These are phyloP conservation scores for Nigrospora oryzae DNA, from an alignment of 2,329 filamentous ascomycete genomes.

Conservation along the genomic window DNA sequence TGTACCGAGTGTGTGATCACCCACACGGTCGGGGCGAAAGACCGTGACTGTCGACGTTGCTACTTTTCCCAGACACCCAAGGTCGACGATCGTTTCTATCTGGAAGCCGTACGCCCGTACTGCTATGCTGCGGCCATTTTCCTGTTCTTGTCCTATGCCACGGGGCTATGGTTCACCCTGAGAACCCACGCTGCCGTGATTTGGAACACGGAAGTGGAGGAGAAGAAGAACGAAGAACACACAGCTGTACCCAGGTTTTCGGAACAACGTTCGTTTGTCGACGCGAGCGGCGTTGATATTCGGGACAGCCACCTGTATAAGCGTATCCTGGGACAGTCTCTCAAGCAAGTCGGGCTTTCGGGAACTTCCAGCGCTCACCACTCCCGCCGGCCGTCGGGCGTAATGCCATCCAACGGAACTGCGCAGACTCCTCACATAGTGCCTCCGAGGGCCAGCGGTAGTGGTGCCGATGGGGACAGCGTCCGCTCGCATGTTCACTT, in stretches of 20 bases:
- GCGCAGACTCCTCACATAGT: slow-evolving; percentile 61
- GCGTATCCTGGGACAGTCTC: slow-evolving; percentile 81
- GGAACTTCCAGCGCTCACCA: slow-evolving; percentile 32
- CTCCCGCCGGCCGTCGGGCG: slow-evolving; percentile 15
- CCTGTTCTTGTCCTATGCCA: slow-evolving; percentile 86
- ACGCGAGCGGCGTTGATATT: slow-evolving; percentile 57
- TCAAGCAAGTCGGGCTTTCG: slow-evolving; percentile 71
- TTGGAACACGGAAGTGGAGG: slow-evolving; percentile 79
- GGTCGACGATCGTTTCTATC: slow-evolving; percentile 79
- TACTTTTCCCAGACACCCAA: slow-evolving; percentile 87
- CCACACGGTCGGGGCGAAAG: slow-evolving; percentile 27
- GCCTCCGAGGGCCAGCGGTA: slow-evolving; percentile 54
- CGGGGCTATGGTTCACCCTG: slow-evolving; percentile 91
- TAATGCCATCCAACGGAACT: slow-evolving; percentile 30
- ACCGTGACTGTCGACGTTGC: slow-evolving; percentile 79
- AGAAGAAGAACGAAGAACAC: slow-evolving; percentile 59
- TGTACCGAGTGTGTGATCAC: slow-evolving; percentile 57
- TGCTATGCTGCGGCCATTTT: slow-evolving; percentile 80
- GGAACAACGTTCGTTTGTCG: slow-evolving; percentile 28
- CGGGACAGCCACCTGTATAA: slow-evolving; percentile 87
- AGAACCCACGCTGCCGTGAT: slow-evolving; percentile 94
- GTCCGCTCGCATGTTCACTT: slow-evolving; percentile 40
- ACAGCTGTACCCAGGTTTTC: slow-evolving; percentile 21
- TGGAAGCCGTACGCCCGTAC: slow-evolving; percentile 85
- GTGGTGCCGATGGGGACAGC: slow-evolving; percentile 29